Percentiles rank a stretch among this genome's conserved stretches.
phyloP scores from a whole-genome alignment of 139 green algal genomes.

The Chlamydomonas incerta region DNA sequence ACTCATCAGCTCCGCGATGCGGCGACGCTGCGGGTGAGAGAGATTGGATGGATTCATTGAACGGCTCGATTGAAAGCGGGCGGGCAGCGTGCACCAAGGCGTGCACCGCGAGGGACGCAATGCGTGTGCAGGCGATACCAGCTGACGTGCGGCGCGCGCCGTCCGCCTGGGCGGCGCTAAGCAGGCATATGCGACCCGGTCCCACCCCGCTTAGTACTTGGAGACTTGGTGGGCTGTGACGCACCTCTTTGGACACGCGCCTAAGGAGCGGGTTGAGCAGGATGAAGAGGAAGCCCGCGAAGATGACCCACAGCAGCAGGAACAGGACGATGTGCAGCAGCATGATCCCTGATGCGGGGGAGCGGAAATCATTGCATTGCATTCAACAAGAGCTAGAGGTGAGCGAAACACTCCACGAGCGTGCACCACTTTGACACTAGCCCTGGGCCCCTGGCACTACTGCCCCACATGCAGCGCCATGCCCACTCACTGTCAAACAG shows the following conservation, averaged over 20 bases:
- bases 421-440: neutral
- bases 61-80: neutral
- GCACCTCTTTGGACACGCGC: conserved; percentile 5
- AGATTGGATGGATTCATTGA: neutral
- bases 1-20: conserved; percentile 8
- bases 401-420: too few relatives aligned
- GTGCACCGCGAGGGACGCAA: too few relatives aligned
- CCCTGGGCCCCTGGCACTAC: neutral
- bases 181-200: too few relatives aligned
- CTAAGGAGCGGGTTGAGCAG: conserved; percentile 32
- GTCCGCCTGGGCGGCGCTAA: too few relatives aligned
- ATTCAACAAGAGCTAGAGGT: too few relatives aligned
- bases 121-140: neutral
- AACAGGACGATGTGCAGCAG: conserved; percentile 26
- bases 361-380: too few relatives aligned
- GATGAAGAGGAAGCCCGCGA: conserved; percentile 2
- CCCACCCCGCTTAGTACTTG: too few relatives aligned
- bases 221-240: too few relatives aligned
- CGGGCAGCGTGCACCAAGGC: too few relatives aligned
- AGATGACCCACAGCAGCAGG: conserved; percentile 13
- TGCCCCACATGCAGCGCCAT: too few relatives aligned
- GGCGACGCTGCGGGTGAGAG: neutral
- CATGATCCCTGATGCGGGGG: neutral
- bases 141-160: too few relatives aligned
- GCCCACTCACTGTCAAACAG: neutral